A percentile compares a stretch with the other conserved stretches of the same genome.
phyloP scores from a whole-genome alignment of 2,329 filamentous ascomycete species.

The Thelonectria blattea region DNA sequence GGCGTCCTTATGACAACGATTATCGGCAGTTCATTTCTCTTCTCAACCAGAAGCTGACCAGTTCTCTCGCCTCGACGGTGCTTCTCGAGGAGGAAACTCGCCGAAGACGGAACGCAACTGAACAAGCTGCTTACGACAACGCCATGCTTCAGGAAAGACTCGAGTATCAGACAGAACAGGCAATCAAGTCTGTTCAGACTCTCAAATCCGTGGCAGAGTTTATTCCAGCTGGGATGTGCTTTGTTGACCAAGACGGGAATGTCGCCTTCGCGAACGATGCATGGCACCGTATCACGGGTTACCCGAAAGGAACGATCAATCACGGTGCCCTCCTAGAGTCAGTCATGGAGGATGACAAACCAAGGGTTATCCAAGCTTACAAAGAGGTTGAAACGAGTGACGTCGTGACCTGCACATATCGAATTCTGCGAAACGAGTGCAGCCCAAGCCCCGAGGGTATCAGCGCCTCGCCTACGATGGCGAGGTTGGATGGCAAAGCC shows the following conservation, averaged over 20 bases:
- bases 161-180: constrained; percentile 58
- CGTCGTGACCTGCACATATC: constrained; percentile 55
- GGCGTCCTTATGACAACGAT: constrained; percentile 75
- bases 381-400: constrained; percentile 47
- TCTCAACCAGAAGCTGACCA: constrained; percentile 63
- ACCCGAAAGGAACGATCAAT: constrained; percentile 43
- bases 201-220: constrained; percentile 76
- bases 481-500: constrained; percentile 38
- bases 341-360: constrained; percentile 54
- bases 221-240: constrained; percentile 76
- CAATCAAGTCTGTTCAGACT: constrained; percentile 63
- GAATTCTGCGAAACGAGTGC: constrained; percentile 34
- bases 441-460: constrained; percentile 8
- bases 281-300: constrained; percentile 61
- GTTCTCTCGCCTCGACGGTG: constrained; percentile 72
- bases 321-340: constrained; percentile 49
- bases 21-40: constrained; percentile 71
- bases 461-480: constrained; percentile 28
- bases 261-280: constrained; percentile 76
- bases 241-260: constrained; percentile 67
- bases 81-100: constrained; percentile 74
- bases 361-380: constrained; percentile 49
- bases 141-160: constrained; percentile 71
- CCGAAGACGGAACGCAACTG: constrained; percentile 53
- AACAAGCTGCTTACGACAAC: constrained; percentile 70